Evolutionary conservation across 1,139 yeast species (phyloP).

Genomic region (Pichia sp.): DNA sequence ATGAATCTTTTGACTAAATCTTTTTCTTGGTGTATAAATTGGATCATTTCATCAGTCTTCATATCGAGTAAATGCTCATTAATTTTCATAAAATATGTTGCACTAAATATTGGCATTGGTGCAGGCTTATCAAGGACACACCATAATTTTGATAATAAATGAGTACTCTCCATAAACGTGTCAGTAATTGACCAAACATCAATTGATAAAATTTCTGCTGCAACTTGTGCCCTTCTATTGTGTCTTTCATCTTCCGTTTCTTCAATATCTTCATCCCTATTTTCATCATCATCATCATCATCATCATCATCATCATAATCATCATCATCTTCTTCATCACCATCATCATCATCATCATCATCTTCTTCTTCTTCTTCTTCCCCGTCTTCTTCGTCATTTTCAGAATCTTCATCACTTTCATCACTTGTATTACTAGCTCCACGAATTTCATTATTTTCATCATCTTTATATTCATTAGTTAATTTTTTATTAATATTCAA

Average conservation of each 20-base stretch:
- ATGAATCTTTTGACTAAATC: slow-evolving; percentile 61
- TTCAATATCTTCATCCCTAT: slow-evolving; percentile 23
- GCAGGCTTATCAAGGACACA: slow-evolving; percentile 56
- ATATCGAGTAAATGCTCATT: slow-evolving; percentile 89
- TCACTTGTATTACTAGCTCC: slow-evolving; percentile 31
- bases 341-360: slow-evolving; percentile 22
- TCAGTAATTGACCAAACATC: slow-evolving; percentile 96
- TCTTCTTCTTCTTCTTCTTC: slow-evolving; percentile 29
- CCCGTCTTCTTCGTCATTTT: slow-evolving; percentile 22
- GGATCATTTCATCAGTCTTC: slow-evolving; percentile 79
- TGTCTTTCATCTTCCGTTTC: slow-evolving; percentile 49
- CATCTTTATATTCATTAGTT: slow-evolving; percentile 10
- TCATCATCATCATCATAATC: slow-evolving; percentile 21
- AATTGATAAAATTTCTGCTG: slow-evolving; percentile 84
- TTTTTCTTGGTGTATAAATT: slow-evolving; percentile 61
- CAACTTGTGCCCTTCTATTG: slow-evolving; percentile 71
- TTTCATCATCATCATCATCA: slow-evolving; percentile 21
- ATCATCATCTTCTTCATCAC: slow-evolving; percentile 32
- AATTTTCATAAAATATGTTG: slow-evolving; percentile 88
- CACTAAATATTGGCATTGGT: slow-evolving; percentile 67
- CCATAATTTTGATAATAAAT: slow-evolving; percentile 71
- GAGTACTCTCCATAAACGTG: slow-evolving; percentile 73
- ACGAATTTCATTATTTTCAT: slow-evolving; percentile 23
- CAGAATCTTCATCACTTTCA: slow-evolving; percentile 20
- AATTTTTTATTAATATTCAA: slow-evolving; percentile 2